Evolutionary conservation across 2,329 filamentous ascomycete species (phyloP), one percentile per base, ranked within the genome.

Genomic region (Biscogniauxia mediterranea): DNA sequence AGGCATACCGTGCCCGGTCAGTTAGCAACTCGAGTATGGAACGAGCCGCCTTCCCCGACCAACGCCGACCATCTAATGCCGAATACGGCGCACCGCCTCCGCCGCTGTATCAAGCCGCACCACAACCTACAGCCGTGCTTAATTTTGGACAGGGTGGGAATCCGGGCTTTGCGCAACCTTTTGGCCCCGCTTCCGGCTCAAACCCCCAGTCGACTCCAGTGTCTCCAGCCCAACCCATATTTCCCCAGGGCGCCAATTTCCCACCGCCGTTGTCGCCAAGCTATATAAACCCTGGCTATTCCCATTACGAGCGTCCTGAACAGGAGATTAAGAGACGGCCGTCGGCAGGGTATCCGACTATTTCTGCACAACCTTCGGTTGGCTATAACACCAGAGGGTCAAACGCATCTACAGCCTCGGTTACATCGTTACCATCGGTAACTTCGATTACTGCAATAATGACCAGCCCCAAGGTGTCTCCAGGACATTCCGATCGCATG

Each of bases 1-100:
- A 74, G 11, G 67, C 62, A 4, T 74, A 69, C 54, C 68, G 73
- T 7, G 65, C 68, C 17, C 71, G 73, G 21, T 73, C 72, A 11
- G 66, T 68, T 52, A 74, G 73, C 55, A 73, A 72, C 57, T 69
- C 73, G 2, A 74, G 73, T 55, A 69, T 73, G 58, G 72, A 74
- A 13, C 68, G 70, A 19, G 60, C 68, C 9, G 49, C 66, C 1
- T 73, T 69, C 23, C 60, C 68, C 2, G 71, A 73, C 23, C 63
- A 66, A 38, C 70, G 70, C 20, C 69, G 69, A 11, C 65, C 70
- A 50, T 74, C 73, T 1, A 72, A 69, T 57, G 68, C 68, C 8
- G 71, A 71, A 49, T 74, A 72, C 52, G 68, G 64, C 1, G 65
- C 64, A n/a, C 68, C 69, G 1, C 69, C 70, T 1, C 68, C 71